Evolutionary conservation across 2,329 filamentous ascomycete genomes (phyloP).

Genomic region (Verticillium isaacii): DNA sequence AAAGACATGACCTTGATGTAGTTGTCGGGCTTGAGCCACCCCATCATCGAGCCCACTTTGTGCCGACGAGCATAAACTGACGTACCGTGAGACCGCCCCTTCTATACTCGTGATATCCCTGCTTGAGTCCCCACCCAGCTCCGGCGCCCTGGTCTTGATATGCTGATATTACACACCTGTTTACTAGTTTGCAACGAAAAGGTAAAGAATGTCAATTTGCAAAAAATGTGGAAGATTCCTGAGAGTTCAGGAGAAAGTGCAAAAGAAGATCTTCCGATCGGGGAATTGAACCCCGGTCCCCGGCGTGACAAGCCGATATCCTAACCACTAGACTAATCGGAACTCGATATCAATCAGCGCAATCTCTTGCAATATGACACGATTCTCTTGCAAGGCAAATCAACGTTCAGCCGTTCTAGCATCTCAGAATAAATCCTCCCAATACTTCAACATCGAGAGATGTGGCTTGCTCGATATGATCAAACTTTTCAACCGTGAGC

Average conservation of each 20-base stretch:
- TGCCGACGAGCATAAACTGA: no score
- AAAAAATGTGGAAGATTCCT: background rate
- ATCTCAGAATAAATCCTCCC: no score
- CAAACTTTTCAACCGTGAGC: background rate
- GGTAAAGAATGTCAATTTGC: background rate
- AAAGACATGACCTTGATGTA: background rate
- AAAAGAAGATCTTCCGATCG: background rate
- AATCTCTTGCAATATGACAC: background rate
- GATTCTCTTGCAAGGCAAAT: no score
- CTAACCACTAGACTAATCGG: conserved; percentile 2
- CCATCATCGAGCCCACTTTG: no score
- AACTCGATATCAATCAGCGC: fast-evolving
- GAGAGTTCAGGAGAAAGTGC: background rate
- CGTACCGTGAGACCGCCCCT: no score
- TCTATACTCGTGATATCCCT: no score
- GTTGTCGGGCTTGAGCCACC: background rate
- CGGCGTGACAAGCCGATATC: conserved; percentile 1
- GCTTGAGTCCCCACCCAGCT: no score
- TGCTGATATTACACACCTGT: no score
- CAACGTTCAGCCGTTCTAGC: no score
- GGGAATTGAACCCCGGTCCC: conserved; percentile 1
- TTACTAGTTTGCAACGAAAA: no score
- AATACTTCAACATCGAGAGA: background rate
- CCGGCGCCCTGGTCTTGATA: background rate
- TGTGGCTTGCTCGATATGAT: background rate